Base-by-base conservation (phyloP, 2,329 filamentous ascomycete genomes). In the Emmonsiellopsis sp. region DNA sequence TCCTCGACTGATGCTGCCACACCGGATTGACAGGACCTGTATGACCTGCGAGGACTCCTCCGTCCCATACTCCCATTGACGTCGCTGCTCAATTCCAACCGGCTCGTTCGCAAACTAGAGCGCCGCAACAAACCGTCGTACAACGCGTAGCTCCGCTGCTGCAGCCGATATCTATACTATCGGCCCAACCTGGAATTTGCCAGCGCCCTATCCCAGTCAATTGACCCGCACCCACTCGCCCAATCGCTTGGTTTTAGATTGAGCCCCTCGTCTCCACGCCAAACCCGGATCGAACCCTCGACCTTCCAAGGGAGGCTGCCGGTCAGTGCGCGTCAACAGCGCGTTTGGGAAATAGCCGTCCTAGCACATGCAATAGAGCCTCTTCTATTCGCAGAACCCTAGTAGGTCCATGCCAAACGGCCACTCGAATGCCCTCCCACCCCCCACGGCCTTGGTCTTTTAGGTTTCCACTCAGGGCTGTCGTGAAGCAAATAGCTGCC, bases 401-500 rank as follows among this genome's bases (percentile, higher is more conserved):
- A 7, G 47, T 49, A 49, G 47, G 47, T 49, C 20, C 47, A n/a
- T 6, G 35, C 35, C 16, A 40, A 31, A 49, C 11, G 40, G 47
- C 20, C 47, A 49, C 47, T 49, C 35, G 47, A 49, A n/a, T 31
- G 47, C 32, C 34, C 11, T 37, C 46, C 31, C 30, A 26, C 31
- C 41, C 50, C 50, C n/a, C n/a, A 46, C 41, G 35, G 16, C 37
- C 34, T 45, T 46, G 9, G 11, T 34, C 37, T 41, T 47, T 45
- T 34, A 44, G 7, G 45, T 38, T 38, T 53, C 50, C 50, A 42
- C 46, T 40, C 53, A 52, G 50, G 45, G 41, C 54, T 50, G 49
- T 51, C 50, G 45, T 54, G 45, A 45, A 55, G 46, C 46, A 11
- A 54, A 55, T 55, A 51, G 54, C 52, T 57, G 52, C 55, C 55